Conservation (phyloP, 805 yeast species). For the Candida endomychidarum region DNA sequence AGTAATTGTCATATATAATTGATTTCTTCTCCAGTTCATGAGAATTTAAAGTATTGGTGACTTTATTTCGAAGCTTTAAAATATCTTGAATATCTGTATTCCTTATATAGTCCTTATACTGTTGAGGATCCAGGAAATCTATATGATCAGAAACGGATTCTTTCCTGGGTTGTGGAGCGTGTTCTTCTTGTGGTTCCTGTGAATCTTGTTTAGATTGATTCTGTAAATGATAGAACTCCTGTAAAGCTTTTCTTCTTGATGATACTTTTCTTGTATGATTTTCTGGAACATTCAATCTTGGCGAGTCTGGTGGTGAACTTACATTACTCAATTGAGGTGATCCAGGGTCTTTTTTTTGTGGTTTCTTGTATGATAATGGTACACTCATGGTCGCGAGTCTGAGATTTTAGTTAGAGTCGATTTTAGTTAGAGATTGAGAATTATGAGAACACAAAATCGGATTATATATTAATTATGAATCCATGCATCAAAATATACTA, state of each 20-base stretch:
- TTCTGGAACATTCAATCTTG: constrained; percentile 4
- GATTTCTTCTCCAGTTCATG: constrained; percentile 65
- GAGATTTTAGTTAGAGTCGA: too few species aligned
- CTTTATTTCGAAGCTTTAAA: constrained; percentile 29
- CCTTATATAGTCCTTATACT: constrained; percentile 22
- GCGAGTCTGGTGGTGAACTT: constrained; percentile 1
- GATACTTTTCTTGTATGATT: constrained; percentile 29
- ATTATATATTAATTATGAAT: constrained; percentile 13
- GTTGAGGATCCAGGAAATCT: constrained; percentile 20
- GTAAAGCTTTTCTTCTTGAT: constrained; percentile 42
- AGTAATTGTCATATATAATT: constrained; percentile 73
- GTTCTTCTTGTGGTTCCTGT: constrained; percentile 5
- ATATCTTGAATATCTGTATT: constrained; percentile 29
- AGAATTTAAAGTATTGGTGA: constrained; percentile 47
- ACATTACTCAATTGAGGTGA: constrained; percentile 1
- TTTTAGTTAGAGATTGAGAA: too few species aligned
- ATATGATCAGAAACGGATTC: neutral
- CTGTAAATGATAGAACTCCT: constrained; percentile 40
- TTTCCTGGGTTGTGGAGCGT: neutral
- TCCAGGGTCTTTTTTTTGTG: constrained; percentile 3
- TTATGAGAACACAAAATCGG: too few species aligned
- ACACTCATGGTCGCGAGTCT: constrained; percentile 12
- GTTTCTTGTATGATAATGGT: constrained; percentile 33
- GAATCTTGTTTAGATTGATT: constrained; percentile 16
- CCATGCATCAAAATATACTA: constrained; percentile 19